Percentiles rank a stretch among this genome's conserved stretches.
Conservation (phyloP, 805 yeast genomes). For the Nematodospora valgi region DNA sequence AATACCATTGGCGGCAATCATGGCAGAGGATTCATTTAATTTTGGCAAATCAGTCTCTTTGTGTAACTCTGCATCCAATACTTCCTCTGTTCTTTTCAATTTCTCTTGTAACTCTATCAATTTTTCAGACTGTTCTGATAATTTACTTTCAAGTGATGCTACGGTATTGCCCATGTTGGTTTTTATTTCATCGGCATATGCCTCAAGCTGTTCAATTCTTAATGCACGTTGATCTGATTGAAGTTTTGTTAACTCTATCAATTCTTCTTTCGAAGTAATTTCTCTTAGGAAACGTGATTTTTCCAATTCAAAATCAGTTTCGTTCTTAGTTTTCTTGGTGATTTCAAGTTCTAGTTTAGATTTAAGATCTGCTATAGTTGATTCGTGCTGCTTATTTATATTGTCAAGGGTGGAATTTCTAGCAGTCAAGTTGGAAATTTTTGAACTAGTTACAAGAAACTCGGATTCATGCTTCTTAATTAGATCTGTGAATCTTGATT, state of each 20-base stretch:
- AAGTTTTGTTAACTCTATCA: slow-evolving; percentile 51
- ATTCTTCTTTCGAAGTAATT: slow-evolving; percentile 52
- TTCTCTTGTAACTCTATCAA: slow-evolving; percentile 31
- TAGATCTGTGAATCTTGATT: slow-evolving; percentile 33
- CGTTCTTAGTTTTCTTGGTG: slow-evolving; percentile 17
- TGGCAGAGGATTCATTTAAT: slow-evolving; percentile 56
- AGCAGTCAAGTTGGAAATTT: slow-evolving; percentile 24
- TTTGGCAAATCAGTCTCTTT: slow-evolving; percentile 38
- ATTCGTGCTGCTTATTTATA: slow-evolving; percentile 38
- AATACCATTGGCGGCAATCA: slow-evolving; percentile 47
- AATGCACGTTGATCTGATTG: slow-evolving; percentile 50
- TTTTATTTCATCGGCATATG: slow-evolving; percentile 39
- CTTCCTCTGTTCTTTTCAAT: slow-evolving; percentile 39
- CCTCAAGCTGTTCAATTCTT: slow-evolving; percentile 54
- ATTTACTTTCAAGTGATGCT: slow-evolving; percentile 29
- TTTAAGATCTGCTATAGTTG: slow-evolving; percentile 45
- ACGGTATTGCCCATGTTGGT: slow-evolving; percentile 34
- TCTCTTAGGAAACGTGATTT: slow-evolving; percentile 39
- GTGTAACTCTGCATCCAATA: slow-evolving; percentile 35
- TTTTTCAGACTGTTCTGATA: slow-evolving; percentile 33
- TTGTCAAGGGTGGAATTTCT: slow-evolving; percentile 21
- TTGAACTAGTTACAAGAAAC: slow-evolving; percentile 24
- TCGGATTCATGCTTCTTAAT: slow-evolving; percentile 39
- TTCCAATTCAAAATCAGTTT: slow-evolving; percentile 41
- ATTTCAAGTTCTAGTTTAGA: slow-evolving; percentile 34